A percentile compares a stretch with the other conserved stretches of the same genome.
Conservation (phyloP, 2,329 filamentous ascomycete genomes). For the Calycina marina region DNA sequence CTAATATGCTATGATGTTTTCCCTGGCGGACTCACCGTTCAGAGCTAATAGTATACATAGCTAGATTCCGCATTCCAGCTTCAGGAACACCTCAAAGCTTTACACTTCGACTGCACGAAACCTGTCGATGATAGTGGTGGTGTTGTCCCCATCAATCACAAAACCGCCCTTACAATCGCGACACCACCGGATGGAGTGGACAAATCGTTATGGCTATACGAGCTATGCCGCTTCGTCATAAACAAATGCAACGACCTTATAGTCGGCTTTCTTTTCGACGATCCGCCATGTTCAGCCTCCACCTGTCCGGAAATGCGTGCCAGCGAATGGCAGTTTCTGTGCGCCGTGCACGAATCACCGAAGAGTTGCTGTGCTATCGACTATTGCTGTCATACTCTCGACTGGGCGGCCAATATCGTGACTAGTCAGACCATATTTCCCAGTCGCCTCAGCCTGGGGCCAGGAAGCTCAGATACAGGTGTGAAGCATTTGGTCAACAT, state of each 20-base stretch:
- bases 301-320: constrained; percentile 98
- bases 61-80: constrained; percentile 96
- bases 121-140: constrained; percentile 36
- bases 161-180: constrained; percentile 61
- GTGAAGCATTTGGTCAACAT: constrained; percentile 85
- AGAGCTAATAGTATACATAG: no score
- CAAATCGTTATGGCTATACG: constrained; percentile 87
- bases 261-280: constrained; percentile 82
- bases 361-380: constrained; percentile 97
- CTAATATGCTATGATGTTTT: constrained; percentile 3
- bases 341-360: constrained; percentile 90
- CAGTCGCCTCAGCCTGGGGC: constrained; percentile 40
- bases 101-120: constrained; percentile 71
- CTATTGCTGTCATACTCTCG: constrained; percentile 96
- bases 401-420: constrained; percentile 91
- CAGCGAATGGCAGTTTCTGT: constrained; percentile 97
- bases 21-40: constrained; percentile 15
- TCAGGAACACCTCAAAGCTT: constrained; percentile 88
- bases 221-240: constrained; percentile 90
- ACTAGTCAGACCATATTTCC: constrained; percentile 94
- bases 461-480: constrained; percentile 36
- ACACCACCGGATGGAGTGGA: constrained; percentile 71
- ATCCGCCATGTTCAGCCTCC: constrained; percentile 70
- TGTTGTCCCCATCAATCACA: constrained; percentile 58
- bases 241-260: constrained; percentile 89